Base-by-base conservation (phyloP, 1,139 yeast genomes). In the Kurtzmaniella quercitrusa region DNA sequence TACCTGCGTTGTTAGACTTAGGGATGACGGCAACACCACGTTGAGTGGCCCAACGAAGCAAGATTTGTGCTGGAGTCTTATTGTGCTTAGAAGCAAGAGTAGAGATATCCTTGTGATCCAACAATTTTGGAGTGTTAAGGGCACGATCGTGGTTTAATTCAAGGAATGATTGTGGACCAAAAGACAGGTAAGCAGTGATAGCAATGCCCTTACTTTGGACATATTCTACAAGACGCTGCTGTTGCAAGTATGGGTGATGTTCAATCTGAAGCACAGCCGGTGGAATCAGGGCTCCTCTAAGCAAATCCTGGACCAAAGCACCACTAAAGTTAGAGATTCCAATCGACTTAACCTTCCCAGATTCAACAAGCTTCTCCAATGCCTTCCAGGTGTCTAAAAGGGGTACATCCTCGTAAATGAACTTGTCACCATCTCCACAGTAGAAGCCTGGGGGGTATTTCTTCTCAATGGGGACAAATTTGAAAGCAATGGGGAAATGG, bases 201-300 rank as follows among this genome's bases (percentile, higher is more conserved):
- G 81, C 84, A 57, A 89, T 79, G 40, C 77, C 82, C 53, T 78
- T 66, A 38, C 66, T 56, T 62, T 85, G 79, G 50, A 77, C 86
- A 58, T 68, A 86, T 54, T 82, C 75, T 49, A 88, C 64, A 60
- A 88, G 73, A 52, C 72, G 73, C 48, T 77, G 77, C 68, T 89
- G 96, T 53, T 85, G 87, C 63, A 89, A 75, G 73, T 87, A 89
- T 53, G 96, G 96, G 65, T 89, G 96, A 67, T 86, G 93, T 71
- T 90, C 97, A 60, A 90, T 85, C 68, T 90, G 96, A 56, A 86
- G 75, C 44, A 79, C 89, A 43, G 85, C 86, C 42, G 97, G 96
- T 55, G 72, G 78, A 59, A 88, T 80, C 54, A 71, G 77, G 51
- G 86, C 84, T 48, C 81, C 80, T 60, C 89, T 79, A 49, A 86